These are phyloP conservation scores for Claviceps arundinis DNA, from an alignment of 2,329 filamentous ascomycete species.

Conservation along the genomic window DNA sequence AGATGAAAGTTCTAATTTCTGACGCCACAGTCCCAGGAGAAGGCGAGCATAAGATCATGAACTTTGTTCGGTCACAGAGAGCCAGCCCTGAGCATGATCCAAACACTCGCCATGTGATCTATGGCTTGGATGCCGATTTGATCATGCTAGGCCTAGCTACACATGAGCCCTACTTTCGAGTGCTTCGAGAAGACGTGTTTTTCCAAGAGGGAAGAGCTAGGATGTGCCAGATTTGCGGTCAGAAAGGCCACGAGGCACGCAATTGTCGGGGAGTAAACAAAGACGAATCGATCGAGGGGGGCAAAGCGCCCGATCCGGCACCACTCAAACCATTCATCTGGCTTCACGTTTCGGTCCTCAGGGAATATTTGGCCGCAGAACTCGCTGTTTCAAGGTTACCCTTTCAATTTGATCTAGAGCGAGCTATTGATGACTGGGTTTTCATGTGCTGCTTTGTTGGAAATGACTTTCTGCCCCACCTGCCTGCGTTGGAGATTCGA, in stretches of 20 bases:
- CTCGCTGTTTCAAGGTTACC: constrained; percentile 69
- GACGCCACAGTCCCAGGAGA: constrained; percentile 96
- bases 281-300: constrained; percentile 66
- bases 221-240: constrained; percentile 78
- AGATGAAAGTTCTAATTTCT: constrained; percentile 94
- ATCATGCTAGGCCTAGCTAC: constrained; percentile 98
- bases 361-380: constrained; percentile 88
- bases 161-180: constrained; percentile 93
- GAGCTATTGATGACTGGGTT: constrained; percentile 93
- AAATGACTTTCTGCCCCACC: constrained; percentile 94
- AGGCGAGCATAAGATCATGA: constrained; percentile 99
- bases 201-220: constrained; percentile 74
- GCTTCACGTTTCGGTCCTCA: constrained; percentile 82
- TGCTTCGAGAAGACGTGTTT: constrained; percentile 94
- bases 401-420: constrained; percentile 86
- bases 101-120: constrained; percentile 95
- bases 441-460: constrained; percentile 99
- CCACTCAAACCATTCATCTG: constrained; percentile 90
- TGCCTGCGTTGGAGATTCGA: constrained; percentile 93
- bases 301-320: constrained; percentile 54
- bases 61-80: constrained; percentile 88
- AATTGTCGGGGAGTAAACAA: constrained; percentile 72
- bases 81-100: constrained; percentile 84
- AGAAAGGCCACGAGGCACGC: constrained; percentile 79
- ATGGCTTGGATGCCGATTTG: constrained; percentile 91